Conservation (phyloP, 805 yeast species). For the Metschnikowia arizonensis region DNA sequence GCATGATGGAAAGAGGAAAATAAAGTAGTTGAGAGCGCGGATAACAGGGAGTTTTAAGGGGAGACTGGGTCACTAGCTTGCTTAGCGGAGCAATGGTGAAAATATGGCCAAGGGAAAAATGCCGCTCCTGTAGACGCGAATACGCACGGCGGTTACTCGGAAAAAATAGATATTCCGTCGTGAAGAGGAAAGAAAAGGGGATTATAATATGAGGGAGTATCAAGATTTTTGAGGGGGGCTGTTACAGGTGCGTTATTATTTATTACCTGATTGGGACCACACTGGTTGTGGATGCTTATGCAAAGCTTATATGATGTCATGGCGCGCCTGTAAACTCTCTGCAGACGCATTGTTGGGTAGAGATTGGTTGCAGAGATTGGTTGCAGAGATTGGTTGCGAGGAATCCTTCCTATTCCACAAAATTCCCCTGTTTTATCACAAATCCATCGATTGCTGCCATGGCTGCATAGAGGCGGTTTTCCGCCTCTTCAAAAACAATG, state of each 20-base stretch:
- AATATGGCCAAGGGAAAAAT: neutral
- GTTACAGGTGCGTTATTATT: no score
- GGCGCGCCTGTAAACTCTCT: neutral
- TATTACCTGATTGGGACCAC: neutral
- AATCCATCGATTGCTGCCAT: conserved; percentile 89
- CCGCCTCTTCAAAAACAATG: conserved; percentile 92
- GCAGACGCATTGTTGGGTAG: neutral
- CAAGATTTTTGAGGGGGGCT: no score
- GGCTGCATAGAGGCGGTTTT: conserved; percentile 93
- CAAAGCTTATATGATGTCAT: conserved; percentile 1
- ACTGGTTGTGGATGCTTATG: neutral
- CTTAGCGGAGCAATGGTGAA: neutral
- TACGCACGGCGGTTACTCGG: conserved; percentile 1
- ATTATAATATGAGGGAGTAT: no score
- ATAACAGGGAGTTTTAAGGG: no score
- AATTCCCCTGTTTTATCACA: conserved; percentile 52
- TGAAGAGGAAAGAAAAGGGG: no score
- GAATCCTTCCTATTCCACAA: conserved; percentile 14
- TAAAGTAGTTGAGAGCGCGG: neutral
- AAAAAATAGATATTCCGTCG: conserved; percentile 1
- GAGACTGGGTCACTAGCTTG: neutral
- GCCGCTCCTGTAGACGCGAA: conserved; percentile 1
- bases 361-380: no score
- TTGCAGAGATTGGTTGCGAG: no score
- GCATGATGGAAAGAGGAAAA: neutral